Base-by-base conservation (phyloP, 805 yeast genomes). In the Suhomyces sp. region DNA sequence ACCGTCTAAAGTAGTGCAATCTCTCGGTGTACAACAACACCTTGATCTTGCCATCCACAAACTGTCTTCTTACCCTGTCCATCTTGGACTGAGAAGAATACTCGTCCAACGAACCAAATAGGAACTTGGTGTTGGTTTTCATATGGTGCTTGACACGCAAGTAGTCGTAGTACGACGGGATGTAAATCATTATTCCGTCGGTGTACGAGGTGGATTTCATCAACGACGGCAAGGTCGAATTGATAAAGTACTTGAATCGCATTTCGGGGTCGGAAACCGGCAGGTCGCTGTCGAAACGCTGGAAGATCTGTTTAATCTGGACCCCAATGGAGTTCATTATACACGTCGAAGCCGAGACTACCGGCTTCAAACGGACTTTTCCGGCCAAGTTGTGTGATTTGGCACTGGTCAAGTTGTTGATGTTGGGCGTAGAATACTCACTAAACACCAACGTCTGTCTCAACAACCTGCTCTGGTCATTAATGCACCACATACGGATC, bases 1-100 rank as follows among this genome's bases (percentile, higher is more conserved):
- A 92, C 49, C 98, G 79, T 58, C 97, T 83, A 74, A 85, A 94
- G 65, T 90, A 94, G 69, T 94, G 98, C 66, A 93, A 74, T 78
- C 99, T 86, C 63, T 93, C 98, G 0, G 97, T 89, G 70, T 93
- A 93, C n/a, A 94, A 70, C 73, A 94, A 67, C 26, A 93, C 78
- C 61, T 88, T 86, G 29, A 76, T 72, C 52, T 85, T 79, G 2
- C 81, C 81, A 42, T 82, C 78, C 31, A 80, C 82, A 65, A 94
- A 94, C 38, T 79, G 71, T 6, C 89, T 79, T 58, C 98, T 79
- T 17, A 85, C 82, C 47, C 90, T 77, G 1, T 90, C 82, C 33
- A 90, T 67, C 53, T 87, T 86, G n/a, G 87, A 76, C 57, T 83
- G 87, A 1, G 82, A 69, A 2, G 96, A 79, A 70, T 94, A 94